Percentiles rank a stretch among this genome's conserved stretches.
Evolutionary conservation across 176 grass and related monocot species (phyloP).

Genomic region (Saccharum spontaneum): DNA sequence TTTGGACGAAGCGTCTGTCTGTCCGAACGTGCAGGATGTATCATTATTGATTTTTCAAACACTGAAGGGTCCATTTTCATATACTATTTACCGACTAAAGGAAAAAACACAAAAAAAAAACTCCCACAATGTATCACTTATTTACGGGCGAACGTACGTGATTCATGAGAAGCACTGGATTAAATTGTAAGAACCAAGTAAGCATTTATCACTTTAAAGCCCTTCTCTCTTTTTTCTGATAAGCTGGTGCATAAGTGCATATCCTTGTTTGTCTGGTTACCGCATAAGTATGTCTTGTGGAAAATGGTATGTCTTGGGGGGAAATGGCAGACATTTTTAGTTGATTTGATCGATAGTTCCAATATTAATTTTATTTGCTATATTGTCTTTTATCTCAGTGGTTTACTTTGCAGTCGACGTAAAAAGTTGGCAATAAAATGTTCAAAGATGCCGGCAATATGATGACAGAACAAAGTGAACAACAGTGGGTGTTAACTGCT

Average conservation of each 20-base stretch:
- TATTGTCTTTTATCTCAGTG: background rate
- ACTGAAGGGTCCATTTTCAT: too few species aligned
- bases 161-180: too few species aligned
- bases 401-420: background rate
- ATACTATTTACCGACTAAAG: too few species aligned
- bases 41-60: too few species aligned
- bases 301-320: background rate
- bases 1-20: too few species aligned
- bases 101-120: too few species aligned
- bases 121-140: too few species aligned
- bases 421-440: conserved; percentile 13
- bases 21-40: too few species aligned
- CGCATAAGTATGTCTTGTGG: background rate
- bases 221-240: background rate
- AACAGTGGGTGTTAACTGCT: background rate
- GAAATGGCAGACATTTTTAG: background rate
- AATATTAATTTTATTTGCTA: background rate
- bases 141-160: too few species aligned
- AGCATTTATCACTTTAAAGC: background rate
- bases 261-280: background rate
- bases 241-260: background rate
- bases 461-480: conserved; percentile 16
- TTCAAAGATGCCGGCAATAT: conserved; percentile 43
- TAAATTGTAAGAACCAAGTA: too few species aligned
- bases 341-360: conserved; percentile 13